Evolutionary conservation across 2,329 filamentous ascomycete genomes (phyloP), one percentile per base, ranked within the genome.

Genomic region (Botrytis tulipae): DNA sequence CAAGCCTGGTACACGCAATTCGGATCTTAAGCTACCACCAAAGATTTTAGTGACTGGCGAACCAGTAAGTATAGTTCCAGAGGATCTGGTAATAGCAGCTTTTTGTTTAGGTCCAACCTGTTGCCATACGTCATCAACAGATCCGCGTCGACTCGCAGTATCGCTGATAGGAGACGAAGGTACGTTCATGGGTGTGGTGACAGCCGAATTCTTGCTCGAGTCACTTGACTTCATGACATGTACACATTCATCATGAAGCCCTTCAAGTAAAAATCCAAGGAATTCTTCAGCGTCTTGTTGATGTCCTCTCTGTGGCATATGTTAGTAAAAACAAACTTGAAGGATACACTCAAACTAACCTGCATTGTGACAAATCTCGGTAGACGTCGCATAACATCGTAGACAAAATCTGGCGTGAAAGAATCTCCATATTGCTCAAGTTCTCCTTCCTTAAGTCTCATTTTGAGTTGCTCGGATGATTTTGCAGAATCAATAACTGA

Each of bases 271-370:
- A 81, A 98, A 97, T 0, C 95, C 95, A 37, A 99, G 85, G 78
- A 99, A 99, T 80, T 99, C 96, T 81, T 99, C 94, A 1, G 96
- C 96, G 84, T 99, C 96, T 85, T 99, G 95, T 82, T 99, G 96
- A 79, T 98, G 95, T 25, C 96, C 96, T 75, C 94, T 92, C 91
- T 94, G 76, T 60, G 74, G 69, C 69, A 44, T 70, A 72, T 83
- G 76, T 82, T 78, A 61, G 22, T 51, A 65, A 51, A 25, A 44
- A 29, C 65, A 1, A n/a, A 37, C 40, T 66, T 6, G 1, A 37
- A 60, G 29, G 37, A 68, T 32, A 61, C 77, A 59, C 12, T n/a
- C n/a, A 66, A 54, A 85, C 90, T 82, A 86, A 94, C 92, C 81
- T 93, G 91, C 94, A 99, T 98, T 80, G 92, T 93, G 37, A 93